Percentiles rank a stretch among this genome's conserved stretches.
These are phyloP conservation scores for Boletus vermiculosoides DNA, from an alignment of 768 basidiomycete species.

Conservation along the genomic window DNA sequence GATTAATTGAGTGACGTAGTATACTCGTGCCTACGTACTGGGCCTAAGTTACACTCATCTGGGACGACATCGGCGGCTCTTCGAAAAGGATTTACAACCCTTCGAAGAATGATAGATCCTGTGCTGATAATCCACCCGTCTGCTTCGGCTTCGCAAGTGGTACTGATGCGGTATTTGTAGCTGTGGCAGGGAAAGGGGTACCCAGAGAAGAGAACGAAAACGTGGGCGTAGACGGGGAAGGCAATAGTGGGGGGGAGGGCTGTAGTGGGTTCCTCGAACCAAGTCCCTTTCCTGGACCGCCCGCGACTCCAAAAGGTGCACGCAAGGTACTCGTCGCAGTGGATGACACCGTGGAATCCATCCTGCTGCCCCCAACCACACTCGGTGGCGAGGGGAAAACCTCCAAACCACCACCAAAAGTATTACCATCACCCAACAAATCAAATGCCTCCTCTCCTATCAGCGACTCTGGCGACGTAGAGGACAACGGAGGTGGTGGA, in stretches of 20 bases:
- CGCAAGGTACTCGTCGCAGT: neutral
- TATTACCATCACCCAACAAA: conserved; percentile 18
- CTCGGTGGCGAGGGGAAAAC: neutral
- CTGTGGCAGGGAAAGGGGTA: conserved; percentile 5
- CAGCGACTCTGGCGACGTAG: conserved; percentile 1
- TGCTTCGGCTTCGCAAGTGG: conserved; percentile 21
- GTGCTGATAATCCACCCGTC: conserved; percentile 69
- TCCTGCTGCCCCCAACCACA: neutral
- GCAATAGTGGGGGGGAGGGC: conserved; percentile 17
- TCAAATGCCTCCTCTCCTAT: conserved; percentile 9
- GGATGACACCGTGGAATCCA: neutral
- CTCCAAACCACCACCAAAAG: neutral
- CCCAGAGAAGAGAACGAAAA: conserved; percentile 17
- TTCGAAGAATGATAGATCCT: conserved; percentile 88
- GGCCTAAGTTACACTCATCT: neutral
- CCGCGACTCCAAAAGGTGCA: conserved; percentile 3
- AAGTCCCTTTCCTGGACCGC: conserved; percentile 1
- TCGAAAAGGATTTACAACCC: conserved; percentile 44
- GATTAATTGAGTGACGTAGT: neutral
- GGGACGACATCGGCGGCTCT: neutral
- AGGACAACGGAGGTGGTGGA: conserved; percentile 26
- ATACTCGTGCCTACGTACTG: neutral
- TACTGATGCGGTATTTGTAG: conserved; percentile 8
- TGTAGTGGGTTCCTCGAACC: conserved; percentile 11
- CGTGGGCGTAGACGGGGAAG: conserved; percentile 17